Base-by-base conservation (phyloP, 2,329 filamentous ascomycete species). In the Scorias spongiosa region DNA sequence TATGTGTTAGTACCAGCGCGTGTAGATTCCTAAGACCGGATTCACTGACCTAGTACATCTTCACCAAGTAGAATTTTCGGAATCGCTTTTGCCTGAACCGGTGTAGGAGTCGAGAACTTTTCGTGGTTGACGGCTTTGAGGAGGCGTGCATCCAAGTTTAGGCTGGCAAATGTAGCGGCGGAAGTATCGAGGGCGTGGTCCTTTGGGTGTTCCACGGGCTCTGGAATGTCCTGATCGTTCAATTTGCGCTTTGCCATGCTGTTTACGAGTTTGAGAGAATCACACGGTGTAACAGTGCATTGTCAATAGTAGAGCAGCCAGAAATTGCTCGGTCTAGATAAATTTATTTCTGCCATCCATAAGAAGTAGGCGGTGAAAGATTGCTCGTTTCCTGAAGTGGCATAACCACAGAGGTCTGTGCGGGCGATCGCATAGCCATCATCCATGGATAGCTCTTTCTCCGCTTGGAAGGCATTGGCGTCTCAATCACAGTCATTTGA, bases 41-140 rank as follows among this genome's bases (percentile, higher is more conserved):
- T 36, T 15, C 2, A 43, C 59, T 43, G 58, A 74, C 70, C 70
- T 34, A 96, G 70, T 40, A 98, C 79, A 70, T 96, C 87, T 57
- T 85, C 81, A 10, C 91, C 89, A 50, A 87, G 78, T 14, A 96
- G 70, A 17, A 85, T 86, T 32, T 95, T 66, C 1, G 91, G 91
- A 49, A 98, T 93, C 1, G 85, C 84, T 63, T 82, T 81, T 37
- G 78, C 75, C 64, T 98, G 91, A 1, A 96, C 84, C 10, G 81
- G 74, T n/a, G 91, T 96, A 11, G 91, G 91, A 46, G 79, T 78
- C 49, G 80, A 73, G 67, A 88, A 96, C 62, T 82, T 80, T 63
- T 91, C 82, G 59, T 83, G 80, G 40, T 81, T 81, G 53, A 96
- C 75, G 44, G 84, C 87, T 68, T 94, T 85, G 29, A 95, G 71